Evolutionary conservation across 1,139 yeast genomes (phyloP).

Genomic region (Blastobotrys proliferans): DNA sequence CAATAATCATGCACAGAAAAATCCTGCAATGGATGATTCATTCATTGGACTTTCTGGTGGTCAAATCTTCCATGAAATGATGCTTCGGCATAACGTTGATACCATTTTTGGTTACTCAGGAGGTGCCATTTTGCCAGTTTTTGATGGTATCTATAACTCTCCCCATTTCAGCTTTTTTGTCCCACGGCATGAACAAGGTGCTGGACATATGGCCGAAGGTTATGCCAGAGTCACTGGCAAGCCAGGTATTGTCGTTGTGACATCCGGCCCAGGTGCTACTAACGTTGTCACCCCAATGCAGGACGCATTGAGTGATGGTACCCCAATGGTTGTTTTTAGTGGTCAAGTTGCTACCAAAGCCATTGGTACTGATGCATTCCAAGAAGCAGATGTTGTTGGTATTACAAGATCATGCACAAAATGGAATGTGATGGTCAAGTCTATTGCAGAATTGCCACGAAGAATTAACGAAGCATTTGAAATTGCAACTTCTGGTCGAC

Average conservation of each 20-base stretch:
- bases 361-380: slow-evolving; percentile 98
- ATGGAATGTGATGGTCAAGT: slow-evolving; percentile 98
- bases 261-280: slow-evolving; percentile 99
- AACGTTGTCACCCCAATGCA: slow-evolving; percentile 97
- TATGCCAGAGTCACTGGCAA: slow-evolving; percentile 93
- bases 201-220: slow-evolving; percentile 99
- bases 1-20: slow-evolving; percentile 12
- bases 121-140: slow-evolving; percentile 97
- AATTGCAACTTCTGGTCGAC: slow-evolving; percentile 93
- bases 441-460: slow-evolving; percentile 88
- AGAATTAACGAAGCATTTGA: slow-evolving; percentile 97
- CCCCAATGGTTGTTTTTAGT: slow-evolving; percentile 94
- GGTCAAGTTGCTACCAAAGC: slow-evolving; percentile 97
- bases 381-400: slow-evolving; percentile 97
- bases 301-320: slow-evolving; percentile 96
- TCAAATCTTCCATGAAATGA: slow-evolving; percentile 97
- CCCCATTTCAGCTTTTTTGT: slow-evolving; percentile 82
- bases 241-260: slow-evolving; percentile 97
- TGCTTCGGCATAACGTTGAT: slow-evolving; percentile 92
- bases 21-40: slow-evolving; percentile 40
- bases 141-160: slow-evolving; percentile 93
- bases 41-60: slow-evolving; percentile 96
- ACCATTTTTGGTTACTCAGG: slow-evolving; percentile 95
- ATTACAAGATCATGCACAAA: slow-evolving; percentile 96
- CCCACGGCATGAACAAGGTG: slow-evolving; percentile 98